Evolutionary conservation across 129 eudicot genomes (phyloP), one percentile per base, ranked within the genome.

Genomic region (Mikania micrantha): DNA sequence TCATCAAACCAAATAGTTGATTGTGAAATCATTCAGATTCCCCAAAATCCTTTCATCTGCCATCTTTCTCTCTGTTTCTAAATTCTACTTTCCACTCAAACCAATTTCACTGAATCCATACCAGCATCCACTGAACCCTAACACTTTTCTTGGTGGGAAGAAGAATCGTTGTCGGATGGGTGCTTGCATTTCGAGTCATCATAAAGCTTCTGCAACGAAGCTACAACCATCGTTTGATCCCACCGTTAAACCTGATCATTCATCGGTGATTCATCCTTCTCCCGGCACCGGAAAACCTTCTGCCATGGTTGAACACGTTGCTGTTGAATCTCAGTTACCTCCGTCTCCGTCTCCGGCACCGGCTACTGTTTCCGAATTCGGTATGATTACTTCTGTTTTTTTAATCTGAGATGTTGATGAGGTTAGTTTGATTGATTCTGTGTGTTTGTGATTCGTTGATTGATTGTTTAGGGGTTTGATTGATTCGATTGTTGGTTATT

Each of bases 111-210:
- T 66, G 24, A 67, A 74, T 66, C 67, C 66, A 56, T 73, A 22
- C 60, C 21, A 66, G 61, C 44, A 67, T 67, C 74, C 79, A 75
- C 74, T n/a, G n/a, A n/a, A n/a, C n/a, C n/a, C n/a, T 75, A 35
- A 11, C n/a, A 9, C 53, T 60, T 36, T 10, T 66, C 28, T 27
- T 1, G 5, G 73, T 66, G 66, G 77, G 42, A 22, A 39, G 60
- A 60, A 38, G 31, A 56, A 69, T 69, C 58, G n/a, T 61, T 35
- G 67, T 77, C 67, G 39, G 60, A 84, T 84, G 89, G 89, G 89
- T 66, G 68, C 81, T 17, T 80, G 85, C 19, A 74, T 67, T 74
- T 84, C 89, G 21, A 64, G 58, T 28, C 75, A 57, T 64, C 70
- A 65, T 64, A 44, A 74, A 10, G 78, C 65, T 9, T 72, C 81